phyloP scores from a whole-genome alignment of 2,329 filamentous ascomycete genomes.

The Sphaerulina populicola region DNA sequence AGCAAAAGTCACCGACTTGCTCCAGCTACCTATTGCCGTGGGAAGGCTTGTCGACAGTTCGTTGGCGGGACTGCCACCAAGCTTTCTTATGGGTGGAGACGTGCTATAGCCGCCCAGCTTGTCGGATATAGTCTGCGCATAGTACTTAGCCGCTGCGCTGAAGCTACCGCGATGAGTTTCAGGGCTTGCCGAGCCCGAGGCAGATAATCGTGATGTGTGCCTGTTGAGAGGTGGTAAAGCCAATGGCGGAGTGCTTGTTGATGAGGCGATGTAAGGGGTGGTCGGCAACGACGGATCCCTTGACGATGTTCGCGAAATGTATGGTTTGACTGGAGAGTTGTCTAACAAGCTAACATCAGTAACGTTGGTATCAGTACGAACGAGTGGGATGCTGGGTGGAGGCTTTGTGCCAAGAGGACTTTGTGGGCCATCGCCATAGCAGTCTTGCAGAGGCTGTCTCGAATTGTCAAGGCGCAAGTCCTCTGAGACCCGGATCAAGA shows the following conservation, averaged over 20 bases:
- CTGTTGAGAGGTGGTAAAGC: constrained; percentile 20
- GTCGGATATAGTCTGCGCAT: constrained; percentile 31
- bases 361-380: constrained; percentile 14
- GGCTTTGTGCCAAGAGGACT: background rate
- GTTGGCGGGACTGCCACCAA: constrained; percentile 25
- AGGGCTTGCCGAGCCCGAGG: constrained; percentile 28
- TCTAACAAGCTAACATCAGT: constrained; percentile 9
- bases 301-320: constrained; percentile 22
- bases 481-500: constrained; percentile 43
- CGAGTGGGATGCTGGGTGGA: constrained; percentile 10
- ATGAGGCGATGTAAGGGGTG: constrained; percentile 27
- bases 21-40: constrained; percentile 39
- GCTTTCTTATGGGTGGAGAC: constrained; percentile 26
- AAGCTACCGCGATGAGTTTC: constrained; percentile 31
- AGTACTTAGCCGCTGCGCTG: constrained; percentile 29
- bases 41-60: constrained; percentile 28
- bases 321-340: constrained; percentile 16
- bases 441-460: background rate
- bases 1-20: constrained; percentile 33
- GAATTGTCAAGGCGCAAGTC: background rate
- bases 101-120: constrained; percentile 29
- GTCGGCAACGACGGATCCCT: constrained; percentile 26
- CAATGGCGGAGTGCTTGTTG: constrained; percentile 26
- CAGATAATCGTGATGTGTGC: constrained; percentile 20
- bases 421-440: background rate